These are phyloP conservation scores for Calonectria pseudoreteaudii DNA, from an alignment of 2,329 filamentous ascomycete genomes.

Conservation along the genomic window DNA sequence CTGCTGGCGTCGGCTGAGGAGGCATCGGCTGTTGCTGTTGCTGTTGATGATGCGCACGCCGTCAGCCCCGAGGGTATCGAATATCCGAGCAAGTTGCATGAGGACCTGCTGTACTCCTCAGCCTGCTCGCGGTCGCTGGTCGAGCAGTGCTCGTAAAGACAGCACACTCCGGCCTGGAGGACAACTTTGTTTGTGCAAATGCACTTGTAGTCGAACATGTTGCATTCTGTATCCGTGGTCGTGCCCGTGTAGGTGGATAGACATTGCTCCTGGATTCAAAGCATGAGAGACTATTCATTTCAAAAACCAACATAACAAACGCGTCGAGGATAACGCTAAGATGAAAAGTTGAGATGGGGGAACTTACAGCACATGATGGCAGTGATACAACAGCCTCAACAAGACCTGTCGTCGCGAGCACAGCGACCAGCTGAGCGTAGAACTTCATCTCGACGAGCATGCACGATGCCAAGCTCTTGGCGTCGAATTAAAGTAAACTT, in stretches of 20 bases:
- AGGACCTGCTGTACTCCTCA: background rate
- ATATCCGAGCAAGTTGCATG: background rate
- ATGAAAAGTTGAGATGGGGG: background rate
- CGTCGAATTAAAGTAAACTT: constrained; percentile 6
- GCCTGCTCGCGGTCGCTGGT: constrained; percentile 7
- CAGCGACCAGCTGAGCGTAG: background rate
- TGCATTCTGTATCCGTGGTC: background rate
- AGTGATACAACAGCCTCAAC: background rate
- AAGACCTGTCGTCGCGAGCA: background rate
- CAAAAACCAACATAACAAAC: too few species aligned
- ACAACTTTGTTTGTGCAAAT: constrained; percentile 5
- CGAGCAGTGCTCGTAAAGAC: constrained; percentile 17
- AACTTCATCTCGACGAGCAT: constrained; percentile 1
- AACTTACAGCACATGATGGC: constrained; percentile 22
- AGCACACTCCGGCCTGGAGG: constrained; percentile 14
- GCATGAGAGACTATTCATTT: background rate
- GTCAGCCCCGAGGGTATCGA: constrained; percentile 2
- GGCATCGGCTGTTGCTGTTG: background rate
- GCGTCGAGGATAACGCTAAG: background rate
- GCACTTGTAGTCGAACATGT: constrained; percentile 18
- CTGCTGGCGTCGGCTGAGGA: background rate
- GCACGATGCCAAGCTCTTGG: background rate
- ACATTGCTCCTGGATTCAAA: background rate
- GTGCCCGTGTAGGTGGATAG: background rate
- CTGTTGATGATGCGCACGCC: background rate